A percentile compares a stretch with the other conserved stretches of the same genome.
Conservation (phyloP, 129 eudicot genomes). For the Flaveria trinervia region DNA sequence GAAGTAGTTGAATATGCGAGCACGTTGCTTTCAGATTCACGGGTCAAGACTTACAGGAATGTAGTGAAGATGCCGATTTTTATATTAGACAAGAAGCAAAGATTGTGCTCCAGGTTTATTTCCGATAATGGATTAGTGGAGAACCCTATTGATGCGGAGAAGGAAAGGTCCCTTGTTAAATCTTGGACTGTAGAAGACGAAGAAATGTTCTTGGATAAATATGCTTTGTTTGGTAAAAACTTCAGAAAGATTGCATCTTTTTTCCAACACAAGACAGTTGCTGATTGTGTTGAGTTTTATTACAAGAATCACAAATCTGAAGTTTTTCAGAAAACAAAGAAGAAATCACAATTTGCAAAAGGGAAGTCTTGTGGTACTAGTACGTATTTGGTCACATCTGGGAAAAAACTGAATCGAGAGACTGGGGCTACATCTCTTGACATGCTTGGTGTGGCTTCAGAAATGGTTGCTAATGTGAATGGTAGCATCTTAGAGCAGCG, state of each 20-base stretch:
- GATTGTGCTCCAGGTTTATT: constrained; percentile 51
- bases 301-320: constrained; percentile 92
- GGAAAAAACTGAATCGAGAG: constrained; percentile 61
- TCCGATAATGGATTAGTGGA: constrained; percentile 73
- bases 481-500: constrained; percentile 22
- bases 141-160: constrained; percentile 72
- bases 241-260: constrained; percentile 76
- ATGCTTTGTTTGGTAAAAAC: constrained; percentile 63
- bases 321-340: constrained; percentile 54
- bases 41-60: constrained; percentile 44
- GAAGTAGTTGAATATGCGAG: constrained; percentile 53
- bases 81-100: constrained; percentile 64
- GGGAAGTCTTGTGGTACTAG: constrained; percentile 39
- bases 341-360: constrained; percentile 51
- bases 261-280: constrained; percentile 69
- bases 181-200: constrained; percentile 77
- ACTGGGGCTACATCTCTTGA: constrained; percentile 69
- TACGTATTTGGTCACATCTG: constrained; percentile 71
- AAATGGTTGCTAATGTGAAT: constrained; percentile 57
- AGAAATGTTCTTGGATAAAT: constrained; percentile 61
- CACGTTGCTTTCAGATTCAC: constrained; percentile 59
- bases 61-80: constrained; percentile 73
- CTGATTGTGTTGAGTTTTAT: constrained; percentile 89
- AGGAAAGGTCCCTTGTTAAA: constrained; percentile 61
- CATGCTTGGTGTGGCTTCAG: constrained; percentile 82